Percentiles rank a stretch among this genome's conserved stretches.
Conservation (phyloP, 305 asterid species). For the Solanum aculeatissimum region DNA sequence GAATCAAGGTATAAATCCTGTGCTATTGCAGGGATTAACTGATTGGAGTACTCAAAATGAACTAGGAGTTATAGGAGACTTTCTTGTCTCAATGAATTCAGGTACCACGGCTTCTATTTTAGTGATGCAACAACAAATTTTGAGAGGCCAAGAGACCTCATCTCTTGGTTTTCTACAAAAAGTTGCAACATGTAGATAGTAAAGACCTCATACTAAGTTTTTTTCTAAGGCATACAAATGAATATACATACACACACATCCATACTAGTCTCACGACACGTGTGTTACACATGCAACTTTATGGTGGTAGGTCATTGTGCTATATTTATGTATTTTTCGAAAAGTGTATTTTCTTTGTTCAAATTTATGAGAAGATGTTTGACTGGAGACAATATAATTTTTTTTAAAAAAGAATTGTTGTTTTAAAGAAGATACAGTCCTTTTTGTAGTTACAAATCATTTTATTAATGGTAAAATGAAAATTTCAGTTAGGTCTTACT, state of each 20-base stretch:
- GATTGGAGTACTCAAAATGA: conserved; percentile 48
- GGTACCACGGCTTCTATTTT: conserved; percentile 38
- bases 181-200: neutral
- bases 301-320: too few relatives aligned
- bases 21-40: conserved; percentile 45
- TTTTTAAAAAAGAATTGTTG: too few relatives aligned
- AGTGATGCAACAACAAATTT: conserved; percentile 65
- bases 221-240: neutral
- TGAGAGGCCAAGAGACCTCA: conserved; percentile 34
- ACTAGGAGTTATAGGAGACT: conserved; percentile 77
- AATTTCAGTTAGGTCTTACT: too few relatives aligned
- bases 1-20: conserved; percentile 51
- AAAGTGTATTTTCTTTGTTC: too few relatives aligned
- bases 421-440: too few relatives aligned
- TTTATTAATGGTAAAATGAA: too few relatives aligned
- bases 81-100: conserved; percentile 41
- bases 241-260: neutral
- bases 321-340: too few relatives aligned
- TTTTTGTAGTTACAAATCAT: too few relatives aligned
- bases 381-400: too few relatives aligned
- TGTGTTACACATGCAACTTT: too few relatives aligned
- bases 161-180: neutral
- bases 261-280: neutral
- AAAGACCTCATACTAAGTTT: neutral
- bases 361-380: too few relatives aligned